A percentile compares a stretch with the other conserved stretches of the same genome.
phyloP scores from a whole-genome alignment of 1,139 yeast species.

The Pichia sp. region DNA sequence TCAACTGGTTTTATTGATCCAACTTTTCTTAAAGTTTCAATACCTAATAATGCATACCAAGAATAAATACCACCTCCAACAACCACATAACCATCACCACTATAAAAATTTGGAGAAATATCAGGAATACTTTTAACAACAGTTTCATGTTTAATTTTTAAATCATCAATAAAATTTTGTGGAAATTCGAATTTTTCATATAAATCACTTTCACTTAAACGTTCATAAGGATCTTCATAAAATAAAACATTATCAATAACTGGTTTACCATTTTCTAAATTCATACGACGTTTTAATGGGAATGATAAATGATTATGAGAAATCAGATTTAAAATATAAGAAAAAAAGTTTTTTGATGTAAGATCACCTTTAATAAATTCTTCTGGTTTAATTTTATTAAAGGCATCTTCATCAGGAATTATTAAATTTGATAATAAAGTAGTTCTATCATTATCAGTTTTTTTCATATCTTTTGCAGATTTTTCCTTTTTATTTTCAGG shows the following conservation, averaged over 20 bases:
- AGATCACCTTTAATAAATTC: conserved; percentile 19
- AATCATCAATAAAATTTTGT: conserved; percentile 24
- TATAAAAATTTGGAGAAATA: conserved; percentile 32
- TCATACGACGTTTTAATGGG: conserved; percentile 20
- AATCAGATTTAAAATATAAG: conserved; percentile 19
- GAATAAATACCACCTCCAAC: conserved; percentile 78
- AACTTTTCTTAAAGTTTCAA: conserved; percentile 53
- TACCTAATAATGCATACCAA: conserved; percentile 59
- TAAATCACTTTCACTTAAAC: conserved; percentile 22
- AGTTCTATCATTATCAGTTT: conserved; percentile 21
- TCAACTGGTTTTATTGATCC: conserved; percentile 70
- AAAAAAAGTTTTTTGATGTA: conserved; percentile 21
- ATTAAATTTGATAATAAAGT: conserved; percentile 22
- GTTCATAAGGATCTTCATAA: conserved; percentile 17
- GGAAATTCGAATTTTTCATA: conserved; percentile 21
- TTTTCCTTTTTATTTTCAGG: neutral
- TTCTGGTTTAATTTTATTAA: conserved; percentile 14
- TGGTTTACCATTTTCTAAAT: conserved; percentile 19
- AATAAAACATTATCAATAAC: conserved; percentile 23
- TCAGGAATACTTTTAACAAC: conserved; percentile 24
- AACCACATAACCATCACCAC: conserved; percentile 72
- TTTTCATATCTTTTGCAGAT: neutral
- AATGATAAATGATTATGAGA: conserved; percentile 21
- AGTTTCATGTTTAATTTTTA: conserved; percentile 22
- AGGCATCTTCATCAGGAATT: conserved; percentile 25